Conservation (phyloP, 2,329 filamentous ascomycete species). For the Dothistroma septosporum region DNA sequence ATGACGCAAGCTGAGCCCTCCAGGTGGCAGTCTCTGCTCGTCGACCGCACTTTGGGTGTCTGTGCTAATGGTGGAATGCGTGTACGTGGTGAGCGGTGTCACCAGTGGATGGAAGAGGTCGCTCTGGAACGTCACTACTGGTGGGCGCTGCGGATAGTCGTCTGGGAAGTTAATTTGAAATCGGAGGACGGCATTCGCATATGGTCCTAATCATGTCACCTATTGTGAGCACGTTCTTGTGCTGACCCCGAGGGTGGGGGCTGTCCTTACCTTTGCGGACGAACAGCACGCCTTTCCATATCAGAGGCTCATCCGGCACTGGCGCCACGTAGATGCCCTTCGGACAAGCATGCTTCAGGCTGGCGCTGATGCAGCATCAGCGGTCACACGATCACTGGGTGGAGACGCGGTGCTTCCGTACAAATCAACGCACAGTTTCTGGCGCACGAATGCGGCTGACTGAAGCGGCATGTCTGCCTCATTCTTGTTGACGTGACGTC, state of each 20-base stretch:
- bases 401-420: background rate
- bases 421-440: slow-evolving; percentile 77
- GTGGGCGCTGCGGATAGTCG: slow-evolving; percentile 72
- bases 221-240: slow-evolving; percentile 9
- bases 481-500: background rate
- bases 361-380: slow-evolving; percentile 22
- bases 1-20: slow-evolving; percentile 83
- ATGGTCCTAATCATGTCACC: slow-evolving; percentile 62
- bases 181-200: slow-evolving; percentile 78
- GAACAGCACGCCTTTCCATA: slow-evolving; percentile 91
- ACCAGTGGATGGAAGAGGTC: slow-evolving; percentile 95
- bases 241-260: background rate
- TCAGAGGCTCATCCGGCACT: slow-evolving; percentile 70
- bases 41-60: slow-evolving; percentile 81
- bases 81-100: slow-evolving; percentile 89
- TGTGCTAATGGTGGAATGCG: slow-evolving; percentile 74
- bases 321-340: slow-evolving; percentile 83
- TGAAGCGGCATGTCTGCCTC: slow-evolving; percentile 17
- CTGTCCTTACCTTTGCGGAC: slow-evolving; percentile 69
- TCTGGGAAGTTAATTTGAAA: slow-evolving; percentile 86
- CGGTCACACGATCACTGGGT: slow-evolving; percentile 6
- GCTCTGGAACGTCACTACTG: slow-evolving; percentile 80
- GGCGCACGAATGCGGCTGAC: slow-evolving; percentile 54
- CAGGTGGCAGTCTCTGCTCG: slow-evolving; percentile 76
- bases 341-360: slow-evolving; percentile 61